Percentiles rank a stretch among this genome's conserved stretches.
phyloP scores from a whole-genome alignment of 1,284 basidiomycete genomes.

The Moesziomyces parantarcticus region DNA sequence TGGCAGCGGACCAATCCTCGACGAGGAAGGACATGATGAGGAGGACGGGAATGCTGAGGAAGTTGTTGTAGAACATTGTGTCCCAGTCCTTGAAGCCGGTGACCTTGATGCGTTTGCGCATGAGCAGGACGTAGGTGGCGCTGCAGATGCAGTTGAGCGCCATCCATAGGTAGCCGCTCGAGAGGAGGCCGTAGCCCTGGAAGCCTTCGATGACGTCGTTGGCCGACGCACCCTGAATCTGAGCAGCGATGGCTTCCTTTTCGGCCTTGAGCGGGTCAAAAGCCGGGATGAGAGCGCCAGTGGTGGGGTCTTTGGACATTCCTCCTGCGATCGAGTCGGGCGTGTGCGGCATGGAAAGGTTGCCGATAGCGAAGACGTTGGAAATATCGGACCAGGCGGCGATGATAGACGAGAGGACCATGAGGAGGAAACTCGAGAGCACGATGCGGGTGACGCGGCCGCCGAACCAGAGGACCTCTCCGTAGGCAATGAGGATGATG shows the following conservation, averaged over 20 bases:
- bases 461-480: conserved; percentile 96
- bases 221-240: conserved; percentile 27
- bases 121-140: conserved; percentile 91
- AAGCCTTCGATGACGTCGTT: conserved; percentile 52
- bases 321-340: conserved; percentile 51
- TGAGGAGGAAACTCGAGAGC: conserved; percentile 87
- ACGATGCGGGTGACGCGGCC: conserved; percentile 88
- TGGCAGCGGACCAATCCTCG: conserved; percentile 89
- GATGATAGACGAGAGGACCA: conserved; percentile 95
- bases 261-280: conserved; percentile 44
- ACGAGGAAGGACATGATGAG: conserved; percentile 82
- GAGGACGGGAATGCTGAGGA: conserved; percentile 92
- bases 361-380: conserved; percentile 69
- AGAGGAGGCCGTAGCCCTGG: conserved; percentile 50
- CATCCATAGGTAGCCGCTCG: conserved; percentile 93
- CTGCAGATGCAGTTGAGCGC: conserved; percentile 88
- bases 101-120: conserved; percentile 96
- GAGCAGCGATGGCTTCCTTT: conserved; percentile 45
- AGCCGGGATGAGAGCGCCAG: conserved; percentile 28
- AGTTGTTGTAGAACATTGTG: conserved; percentile 99
- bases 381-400: conserved; percentile 94
- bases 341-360: conserved; percentile 56
- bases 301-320: conserved; percentile 33
- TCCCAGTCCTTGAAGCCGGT: conserved; percentile 99
- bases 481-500: conserved; percentile 98